Base-by-base conservation (phyloP, 257 asterid genomes). In the Sherardia arvensis region DNA sequence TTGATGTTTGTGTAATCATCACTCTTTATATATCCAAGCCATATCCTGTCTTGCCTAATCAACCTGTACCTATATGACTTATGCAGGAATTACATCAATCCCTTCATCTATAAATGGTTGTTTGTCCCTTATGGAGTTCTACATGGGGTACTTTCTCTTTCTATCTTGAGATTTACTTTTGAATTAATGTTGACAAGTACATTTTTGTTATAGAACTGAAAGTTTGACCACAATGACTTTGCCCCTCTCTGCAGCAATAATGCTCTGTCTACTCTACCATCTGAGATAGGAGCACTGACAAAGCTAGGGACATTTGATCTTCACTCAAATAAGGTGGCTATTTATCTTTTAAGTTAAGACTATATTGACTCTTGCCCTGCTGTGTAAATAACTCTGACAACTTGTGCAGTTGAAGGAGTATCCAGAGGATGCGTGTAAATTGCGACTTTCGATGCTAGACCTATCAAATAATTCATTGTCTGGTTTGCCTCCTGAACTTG, bases 391-490 rank as follows among this genome's bases (percentile, higher is more conserved):
- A 20, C 12, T 8, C 18, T 14, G 18, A 28, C 23, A 7, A 26
- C 32, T 48, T 34, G 27, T 77, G 86, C 87, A 92, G 99, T 74
- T 92, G 72, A 89, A 82, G 84, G 96, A 89, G 79, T 92, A 63
- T 73, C 97, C 96, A 7, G 87, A 73, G 62, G 97, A 84, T 83
- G 97, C 96, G 66, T 92, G 99, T 85, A 82, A 81, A 68, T 69
- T 92, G 83, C 85, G 36, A 53, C 87, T 92, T 65, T 89, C 94
- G 51, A 78, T 92, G 67, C 93, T 92, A 60, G 95, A 92, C 77
- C 83, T 92, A 64, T 92, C 99, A 20, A 92, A 92, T 73, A 92
- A 92, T 79, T 90, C 96, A 60, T 82, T 92, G 32, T 85, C 97
- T 57, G 88, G 95, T 68, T 80, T 92, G 86, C 99, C 97, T 78